Evolutionary conservation across 2,329 filamentous ascomycete genomes (phyloP), one percentile per base, ranked within the genome.

Genomic region (Nannizziopsis arthrosporioides): DNA sequence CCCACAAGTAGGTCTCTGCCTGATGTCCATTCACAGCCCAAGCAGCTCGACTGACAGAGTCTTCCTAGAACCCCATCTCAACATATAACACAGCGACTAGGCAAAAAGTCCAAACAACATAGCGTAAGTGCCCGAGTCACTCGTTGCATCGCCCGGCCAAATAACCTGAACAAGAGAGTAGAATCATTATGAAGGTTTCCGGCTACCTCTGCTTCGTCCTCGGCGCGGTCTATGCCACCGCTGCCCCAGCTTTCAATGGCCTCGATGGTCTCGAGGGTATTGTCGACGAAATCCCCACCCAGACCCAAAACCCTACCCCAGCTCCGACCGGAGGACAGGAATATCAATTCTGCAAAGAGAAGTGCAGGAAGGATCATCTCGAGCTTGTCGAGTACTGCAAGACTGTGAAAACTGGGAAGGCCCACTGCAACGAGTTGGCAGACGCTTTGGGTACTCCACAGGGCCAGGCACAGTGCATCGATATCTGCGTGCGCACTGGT

Each of bases 161-260:
- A 27, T 47, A 41, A 43, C n/a, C 18, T 5, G 30, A 42, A 44
- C 9, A 18, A 11, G 22, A 35, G 8, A 44, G 2, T 7, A 12
- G 14, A 34, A 34, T 41, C 36, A 49, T 22, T 19, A 49, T 49
- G 47, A 49, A 49, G 42, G 11, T 45, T n/a, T 18, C 47, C 14
- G 41, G 35, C 11, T 44, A 44, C 30, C 36, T 49, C 14, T 49
- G 35, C 18, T 9, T 45, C 4, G 19, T 49, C 1, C 19, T 49
- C 37, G 35, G 39, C 39, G 47, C 47, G 18, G 47, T 38, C 10
- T 49, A 35, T 30, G 47, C 36, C 18, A 14, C 42, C 22, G 47
- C 47, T 12, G 40, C 19, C 11, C 40, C 47, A 8, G 14, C 7
- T 7, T 4, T 4, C 22, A 7, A 27, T 27, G 22, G 22, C 22